Evolutionary conservation across 306 rosid genomes (phyloP), one percentile per base, ranked within the genome.

Genomic region (Medicago arabica): DNA sequence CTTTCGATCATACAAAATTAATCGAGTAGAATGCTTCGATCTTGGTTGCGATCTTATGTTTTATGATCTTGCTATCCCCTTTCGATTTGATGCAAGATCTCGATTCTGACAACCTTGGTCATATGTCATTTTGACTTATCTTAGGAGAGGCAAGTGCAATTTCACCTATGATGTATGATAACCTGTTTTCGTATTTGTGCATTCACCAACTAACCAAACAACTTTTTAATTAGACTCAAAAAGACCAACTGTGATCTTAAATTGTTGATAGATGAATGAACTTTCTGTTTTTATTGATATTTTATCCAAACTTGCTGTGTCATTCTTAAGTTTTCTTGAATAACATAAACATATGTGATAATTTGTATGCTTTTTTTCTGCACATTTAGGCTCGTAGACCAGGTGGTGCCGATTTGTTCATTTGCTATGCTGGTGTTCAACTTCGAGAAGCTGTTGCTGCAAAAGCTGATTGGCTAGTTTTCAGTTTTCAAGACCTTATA

Each of bases 391-490:
- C 96, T 46, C 90, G 96, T 31, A 80, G 80, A 81, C 96, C 97
- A 1, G 97, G 93, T 54, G 99, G 97, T 63, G 99, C 99, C 4
- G 92, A 95, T 77, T 6, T 89, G 86, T 95, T 90, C 86, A 71
- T 95, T 17, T 95, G 97, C 85, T 95, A 92, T 43, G 97, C 86
- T 4, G 97, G 99, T 67, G 96, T 95, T 77, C 92, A 90, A 80
- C 90, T 82, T 59, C 93, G 99, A 63, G 89, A 87, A 55, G 86
- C 91, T 60, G 97, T 95, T 43, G 97, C 97, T 4, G 86, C 80
- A 17, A 89, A 92, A 77, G 97, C 99, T 43, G 96, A 92, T 81
- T 95, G 99, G 99, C 85, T 92, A 46, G 96, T 92, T 54, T 80
- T 85, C 66, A 54, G 74, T 75, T 84, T 95, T 50, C 36, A 73